phyloP scores from a whole-genome alignment of 106 monocot genomes.

The Dactylorhiza incarnata region DNA sequence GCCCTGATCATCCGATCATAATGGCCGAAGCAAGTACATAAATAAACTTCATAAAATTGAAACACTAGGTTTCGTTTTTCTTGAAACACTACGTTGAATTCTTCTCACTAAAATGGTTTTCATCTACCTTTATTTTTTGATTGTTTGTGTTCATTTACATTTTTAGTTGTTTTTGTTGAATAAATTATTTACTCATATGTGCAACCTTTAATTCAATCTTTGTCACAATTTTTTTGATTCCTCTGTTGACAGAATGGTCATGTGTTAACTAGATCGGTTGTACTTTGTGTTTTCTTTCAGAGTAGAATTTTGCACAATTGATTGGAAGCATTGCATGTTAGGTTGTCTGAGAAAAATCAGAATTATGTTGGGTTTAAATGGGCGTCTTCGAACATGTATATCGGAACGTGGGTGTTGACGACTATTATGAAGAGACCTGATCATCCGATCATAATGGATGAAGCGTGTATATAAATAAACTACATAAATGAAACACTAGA shows the following conservation, averaged over 20 bases:
- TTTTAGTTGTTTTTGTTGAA: not conserved
- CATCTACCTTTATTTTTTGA: not conserved
- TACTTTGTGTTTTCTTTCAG: slow-evolving; percentile 21
- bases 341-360: slow-evolving; percentile 56
- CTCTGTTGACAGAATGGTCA: not conserved
- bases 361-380: slow-evolving; percentile 25
- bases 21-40: too few relatives aligned
- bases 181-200: not conserved
- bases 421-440: too few relatives aligned
- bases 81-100: not conserved
- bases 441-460: too few relatives aligned
- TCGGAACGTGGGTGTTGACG: too few relatives aligned
- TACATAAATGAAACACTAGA: too few relatives aligned
- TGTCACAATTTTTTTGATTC: not conserved
- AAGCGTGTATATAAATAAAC: too few relatives aligned
- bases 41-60: too few relatives aligned
- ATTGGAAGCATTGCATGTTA: slow-evolving; percentile 71
- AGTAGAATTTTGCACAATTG: slow-evolving; percentile 64
- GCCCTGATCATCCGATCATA: too few relatives aligned
- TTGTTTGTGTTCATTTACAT: not conserved
- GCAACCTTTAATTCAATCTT: not conserved
- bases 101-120: not conserved
- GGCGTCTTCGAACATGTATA: too few relatives aligned
- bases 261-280: not conserved
- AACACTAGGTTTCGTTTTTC: too few relatives aligned